Base-by-base conservation (phyloP, 108 stramenopile genomes). In the Seminavis robusta region DNA sequence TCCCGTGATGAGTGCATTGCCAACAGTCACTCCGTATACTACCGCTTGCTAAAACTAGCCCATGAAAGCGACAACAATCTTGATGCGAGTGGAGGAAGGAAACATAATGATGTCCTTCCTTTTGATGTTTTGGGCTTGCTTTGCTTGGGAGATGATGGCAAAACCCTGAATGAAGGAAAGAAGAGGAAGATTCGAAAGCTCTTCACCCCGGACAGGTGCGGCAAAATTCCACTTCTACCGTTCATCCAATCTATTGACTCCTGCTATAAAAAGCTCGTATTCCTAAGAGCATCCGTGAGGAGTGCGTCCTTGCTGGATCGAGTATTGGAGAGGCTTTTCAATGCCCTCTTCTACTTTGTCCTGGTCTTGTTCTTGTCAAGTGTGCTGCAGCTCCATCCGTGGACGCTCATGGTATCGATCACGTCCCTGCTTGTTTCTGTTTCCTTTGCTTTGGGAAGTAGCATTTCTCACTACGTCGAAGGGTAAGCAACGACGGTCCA, bases 371-470 rank as follows among this genome's bases (percentile, higher is more conserved):
- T 72, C 28, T 46, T 86, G 0, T 37, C 87, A 42, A 40, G 46
- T n/a, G 44, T 88, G 0, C 40, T 92, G 33, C 41, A 75, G n/a
- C 55, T 84, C 31, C 83, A 88, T 50, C 91, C 87, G 1, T 81
- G 79, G 81, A 67, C 83, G 19, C 55, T 52, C 2, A 19, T 52
- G 16, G 52, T 52, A 2, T 78, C 86, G 13, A 36, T 86, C 33
- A 72, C 81, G 5, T 78, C 86, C 15, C 60, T 92, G 2, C 13
- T 88, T 37, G 80, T 92, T 17, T 74, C 83, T 0, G 69, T 86
- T 47, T 75, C 85, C 2, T 88, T 92, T 60, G 85, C 84, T 11
- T 57, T 92, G 28, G 86, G 91, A 2, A 67, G 80, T 8, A 74
- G 69, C 4, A 72, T 67, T 21, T 75, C 81, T 13, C 82, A 84